Conservation (phyloP, 108 stramenopile genomes). For the Nitzschia palea region DNA sequence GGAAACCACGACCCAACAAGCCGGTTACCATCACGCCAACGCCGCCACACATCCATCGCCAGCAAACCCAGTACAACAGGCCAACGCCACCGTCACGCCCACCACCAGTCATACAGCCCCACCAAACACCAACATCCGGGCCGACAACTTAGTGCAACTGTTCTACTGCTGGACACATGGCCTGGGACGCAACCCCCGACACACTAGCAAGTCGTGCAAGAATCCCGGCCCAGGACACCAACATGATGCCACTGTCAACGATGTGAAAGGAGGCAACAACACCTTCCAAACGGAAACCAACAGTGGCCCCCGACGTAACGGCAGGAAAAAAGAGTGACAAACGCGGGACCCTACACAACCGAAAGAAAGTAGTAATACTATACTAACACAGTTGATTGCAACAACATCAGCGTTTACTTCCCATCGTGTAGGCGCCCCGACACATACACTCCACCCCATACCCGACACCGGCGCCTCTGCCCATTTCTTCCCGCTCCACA, state of each 20-base stretch:
- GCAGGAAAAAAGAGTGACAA: too few species aligned
- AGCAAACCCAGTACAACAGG: neutral
- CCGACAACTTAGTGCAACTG: neutral
- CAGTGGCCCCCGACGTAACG: too few species aligned
- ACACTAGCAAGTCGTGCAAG: neutral
- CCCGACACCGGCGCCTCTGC: neutral
- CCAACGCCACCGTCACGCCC: neutral
- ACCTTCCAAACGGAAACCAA: too few species aligned
- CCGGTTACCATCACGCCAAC: neutral
- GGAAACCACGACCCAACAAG: neutral
- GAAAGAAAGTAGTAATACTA: neutral
- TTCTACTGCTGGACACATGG: too few species aligned
- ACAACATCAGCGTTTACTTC: too few species aligned
- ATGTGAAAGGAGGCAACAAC: neutral
- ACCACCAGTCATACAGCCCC: neutral
- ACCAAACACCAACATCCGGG: neutral
- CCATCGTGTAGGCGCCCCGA: too few species aligned
- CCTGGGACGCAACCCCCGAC: neutral
- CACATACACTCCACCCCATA: neutral
- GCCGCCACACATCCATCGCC: neutral
- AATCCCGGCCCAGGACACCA: neutral
- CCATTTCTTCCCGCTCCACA: neutral
- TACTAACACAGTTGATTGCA: neutral
- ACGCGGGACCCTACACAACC: too few species aligned
- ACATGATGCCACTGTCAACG: neutral